Evolutionary conservation across 1,284 basidiomycete species (phyloP).

Genomic region (Tremellales sp.): DNA sequence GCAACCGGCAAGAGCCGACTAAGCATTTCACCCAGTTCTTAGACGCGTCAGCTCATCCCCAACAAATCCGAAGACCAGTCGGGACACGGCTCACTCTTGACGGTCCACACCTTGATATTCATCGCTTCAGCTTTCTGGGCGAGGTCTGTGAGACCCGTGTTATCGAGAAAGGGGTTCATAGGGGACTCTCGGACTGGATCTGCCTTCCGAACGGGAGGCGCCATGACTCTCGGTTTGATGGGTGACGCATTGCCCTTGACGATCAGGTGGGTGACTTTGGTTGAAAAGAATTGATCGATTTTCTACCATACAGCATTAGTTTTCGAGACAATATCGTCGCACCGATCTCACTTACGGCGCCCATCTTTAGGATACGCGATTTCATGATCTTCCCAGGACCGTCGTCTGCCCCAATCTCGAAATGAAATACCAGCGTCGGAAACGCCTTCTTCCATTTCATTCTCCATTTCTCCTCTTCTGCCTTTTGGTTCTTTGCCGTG

Average conservation of each 20-base stretch:
- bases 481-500: constrained; percentile 21
- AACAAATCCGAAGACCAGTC: not conserved
- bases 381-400: constrained; percentile 55
- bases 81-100: constrained; percentile 66
- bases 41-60: constrained; percentile 12
- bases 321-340: constrained; percentile 5
- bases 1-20: constrained; percentile 52
- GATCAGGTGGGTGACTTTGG: constrained; percentile 79
- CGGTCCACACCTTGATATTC: constrained; percentile 85
- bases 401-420: constrained; percentile 57
- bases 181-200: constrained; percentile 20
- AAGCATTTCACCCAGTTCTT: constrained; percentile 33
- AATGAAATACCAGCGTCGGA: constrained; percentile 78
- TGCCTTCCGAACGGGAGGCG: constrained; percentile 12
- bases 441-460: constrained; percentile 81
- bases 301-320: constrained; percentile 50
- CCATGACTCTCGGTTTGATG: constrained; percentile 51
- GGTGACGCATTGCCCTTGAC: constrained; percentile 30
- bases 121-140: constrained; percentile 71
- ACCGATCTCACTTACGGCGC: constrained; percentile 62
- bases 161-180: constrained; percentile 43
- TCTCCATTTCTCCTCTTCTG: constrained; percentile 66
- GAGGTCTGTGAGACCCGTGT: constrained; percentile 55
- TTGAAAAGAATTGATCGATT: constrained; percentile 82
- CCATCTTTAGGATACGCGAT: constrained; percentile 61